Evolutionary conservation across 345 rosid species (phyloP).

Genomic region (Lepidium sativum): DNA sequence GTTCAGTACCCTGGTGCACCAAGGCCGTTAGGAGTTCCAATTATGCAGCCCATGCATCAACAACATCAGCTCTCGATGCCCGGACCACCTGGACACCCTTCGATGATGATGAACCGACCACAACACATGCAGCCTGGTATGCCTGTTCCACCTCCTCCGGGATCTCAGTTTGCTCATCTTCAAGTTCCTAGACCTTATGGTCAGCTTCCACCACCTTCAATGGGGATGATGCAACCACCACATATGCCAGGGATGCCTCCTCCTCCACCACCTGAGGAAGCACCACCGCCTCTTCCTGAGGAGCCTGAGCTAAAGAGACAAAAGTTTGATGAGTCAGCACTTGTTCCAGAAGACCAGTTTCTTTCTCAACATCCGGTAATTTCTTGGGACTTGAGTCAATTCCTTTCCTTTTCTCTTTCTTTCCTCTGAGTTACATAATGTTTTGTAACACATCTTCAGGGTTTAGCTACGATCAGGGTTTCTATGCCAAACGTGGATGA

Average conservation of each 20-base stretch:
- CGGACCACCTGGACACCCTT: conserved; percentile 51
- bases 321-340: conserved; percentile 71
- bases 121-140: conserved; percentile 45
- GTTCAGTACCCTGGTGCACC: conserved; percentile 39
- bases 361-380: conserved; percentile 65
- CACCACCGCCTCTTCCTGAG: conserved; percentile 95
- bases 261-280: conserved; percentile 75
- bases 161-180: conserved; percentile 56
- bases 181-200: conserved; percentile 48
- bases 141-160: conserved; percentile 71
- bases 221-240: conserved; percentile 57
- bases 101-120: conserved; percentile 51
- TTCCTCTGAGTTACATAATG: background rate
- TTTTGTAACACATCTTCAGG: conserved; percentile 28
- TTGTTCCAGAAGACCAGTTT: conserved; percentile 73
- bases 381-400: background rate
- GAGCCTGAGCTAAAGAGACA: conserved; percentile 94
- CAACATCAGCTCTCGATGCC: conserved; percentile 44
- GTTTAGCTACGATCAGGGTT: conserved; percentile 49
- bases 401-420: background rate
- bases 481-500: conserved; percentile 69
- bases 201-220: conserved; percentile 28
- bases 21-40: conserved; percentile 57
- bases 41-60: conserved; percentile 50
- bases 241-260: conserved; percentile 52